Percentiles rank a stretch among this genome's conserved stretches.
Evolutionary conservation across 192 early-diverging fungal species (phyloP).

Genomic region (Coemansia javaensis): DNA sequence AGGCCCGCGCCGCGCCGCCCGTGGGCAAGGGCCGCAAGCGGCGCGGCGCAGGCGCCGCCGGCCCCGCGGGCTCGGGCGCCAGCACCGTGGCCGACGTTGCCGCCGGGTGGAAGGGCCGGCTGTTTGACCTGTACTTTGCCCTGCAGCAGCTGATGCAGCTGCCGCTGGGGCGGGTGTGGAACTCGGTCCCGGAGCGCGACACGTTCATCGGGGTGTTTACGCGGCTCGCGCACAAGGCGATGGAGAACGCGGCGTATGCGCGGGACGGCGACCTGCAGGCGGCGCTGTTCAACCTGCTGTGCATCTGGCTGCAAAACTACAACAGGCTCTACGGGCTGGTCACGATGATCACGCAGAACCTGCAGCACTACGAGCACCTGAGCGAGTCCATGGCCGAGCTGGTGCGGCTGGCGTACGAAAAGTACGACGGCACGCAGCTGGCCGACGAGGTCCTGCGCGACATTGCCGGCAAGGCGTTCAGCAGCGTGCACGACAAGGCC

Average conservation of each 20-base stretch:
- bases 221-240: conserved; percentile 68
- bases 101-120: conserved; percentile 39
- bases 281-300: conserved; percentile 62
- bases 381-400: conserved; percentile 80
- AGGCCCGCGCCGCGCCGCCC: conserved; percentile 8
- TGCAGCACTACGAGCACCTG: conserved; percentile 81
- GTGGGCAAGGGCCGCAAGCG: conserved; percentile 30
- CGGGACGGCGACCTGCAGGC: conserved; percentile 60
- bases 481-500: conserved; percentile 64
- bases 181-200: conserved; percentile 53
- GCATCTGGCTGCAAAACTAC: conserved; percentile 73
- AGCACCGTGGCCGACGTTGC: conserved; percentile 31
- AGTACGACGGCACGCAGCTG: conserved; percentile 63
- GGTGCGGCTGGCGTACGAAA: conserved; percentile 55
- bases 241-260: conserved; percentile 72
- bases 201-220: conserved; percentile 60
- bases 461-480: conserved; percentile 59
- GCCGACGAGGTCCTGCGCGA: conserved; percentile 69
- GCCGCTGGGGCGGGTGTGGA: conserved; percentile 58
- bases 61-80: conserved; percentile 15
- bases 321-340: conserved; percentile 71
- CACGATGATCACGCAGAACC: conserved; percentile 73
- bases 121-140: conserved; percentile 30
- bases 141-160: conserved; percentile 39
- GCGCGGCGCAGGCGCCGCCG: conserved; percentile 19